Base-by-base conservation (phyloP, 768 basidiomycete species). In the Leccinum arenicola region DNA sequence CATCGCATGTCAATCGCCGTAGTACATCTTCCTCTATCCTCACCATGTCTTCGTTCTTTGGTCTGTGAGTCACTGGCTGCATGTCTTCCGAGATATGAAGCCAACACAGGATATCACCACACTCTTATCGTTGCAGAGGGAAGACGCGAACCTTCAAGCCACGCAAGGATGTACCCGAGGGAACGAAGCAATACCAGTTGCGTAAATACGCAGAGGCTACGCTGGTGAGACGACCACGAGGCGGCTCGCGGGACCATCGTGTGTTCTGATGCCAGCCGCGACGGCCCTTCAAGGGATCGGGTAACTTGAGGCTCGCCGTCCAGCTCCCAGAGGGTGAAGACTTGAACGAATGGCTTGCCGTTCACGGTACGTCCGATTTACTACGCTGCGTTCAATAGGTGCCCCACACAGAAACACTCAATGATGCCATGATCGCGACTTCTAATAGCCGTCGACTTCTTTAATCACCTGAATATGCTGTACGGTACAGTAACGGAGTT, bases 381-480 rank as follows among this genome's bases (percentile, higher is more conserved):
- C 15, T 8, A 3, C 17, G 17, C 54, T 23, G 31, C 52, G 2
- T 15, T 17, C 31, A 31, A 31, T 25, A 25, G 48, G 21, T 19
- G 48, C 48, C 38, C 43, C 29, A 29, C 27, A 25, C 23, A 33
- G 23, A 4, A 29, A 27, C 1, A 38, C 23, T 57, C 59, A 65
- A 40, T 33, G 31, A 33, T 57, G 40, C 49, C 6, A 52, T 40
- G 33, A 43, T 43, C 14, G 54, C 43, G n/a, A 50, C 52, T 17
- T 15, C 33, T 5, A 6, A 35, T 66, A 99, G 97, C 94, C 31
- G 96, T 98, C 60, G 97, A 99, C 74, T 99, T 99, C 77, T 99
- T 98, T 82, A 99, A 98, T 71, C 97, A 99, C 71, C 76, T 99
- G 64, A 99, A 99, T 73, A 99, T 99, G 97, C 79, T 99, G 19